These are phyloP conservation scores for Cnidoscolus chayamansa DNA, from an alignment of 441 rosid genomes.

Conservation along the genomic window DNA sequence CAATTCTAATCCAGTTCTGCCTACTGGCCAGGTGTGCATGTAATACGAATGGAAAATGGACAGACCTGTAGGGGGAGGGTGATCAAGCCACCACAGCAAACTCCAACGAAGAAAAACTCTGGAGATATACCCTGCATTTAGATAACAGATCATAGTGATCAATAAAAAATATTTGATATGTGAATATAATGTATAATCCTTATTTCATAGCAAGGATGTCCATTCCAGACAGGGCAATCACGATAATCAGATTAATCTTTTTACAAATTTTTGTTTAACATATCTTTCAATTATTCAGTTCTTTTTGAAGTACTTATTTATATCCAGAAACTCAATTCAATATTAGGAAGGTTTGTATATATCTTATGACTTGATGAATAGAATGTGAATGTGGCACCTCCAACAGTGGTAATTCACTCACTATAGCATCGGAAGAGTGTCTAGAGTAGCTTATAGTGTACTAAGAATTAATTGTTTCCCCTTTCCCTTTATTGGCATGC, in stretches of 20 bases:
- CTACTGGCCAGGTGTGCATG: background rate
- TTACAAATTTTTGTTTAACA: background rate
- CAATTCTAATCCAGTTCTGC: too few species aligned
- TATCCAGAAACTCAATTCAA: too few species aligned
- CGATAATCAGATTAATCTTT: background rate
- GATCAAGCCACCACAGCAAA: conserved; percentile 79
- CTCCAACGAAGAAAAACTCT: conserved; percentile 81
- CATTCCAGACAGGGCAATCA: background rate
- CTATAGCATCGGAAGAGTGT: too few species aligned
- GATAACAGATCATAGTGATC: background rate
- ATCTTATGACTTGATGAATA: background rate
- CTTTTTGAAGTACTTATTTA: background rate
- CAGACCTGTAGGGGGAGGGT: conserved; percentile 78
- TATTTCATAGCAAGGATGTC: background rate
- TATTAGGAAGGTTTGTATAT: too few species aligned
- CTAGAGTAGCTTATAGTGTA: background rate
- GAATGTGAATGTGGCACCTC: background rate
- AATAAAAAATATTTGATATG: background rate
- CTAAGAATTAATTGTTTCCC: background rate
- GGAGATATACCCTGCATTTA: conserved; percentile 60
- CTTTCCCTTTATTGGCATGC: conserved; percentile 5
- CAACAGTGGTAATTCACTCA: background rate
- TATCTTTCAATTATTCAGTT: background rate
- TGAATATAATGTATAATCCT: background rate
- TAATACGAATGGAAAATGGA: background rate